Base-by-base conservation (phyloP, 345 rosid genomes). In the Litchi chinensis region DNA sequence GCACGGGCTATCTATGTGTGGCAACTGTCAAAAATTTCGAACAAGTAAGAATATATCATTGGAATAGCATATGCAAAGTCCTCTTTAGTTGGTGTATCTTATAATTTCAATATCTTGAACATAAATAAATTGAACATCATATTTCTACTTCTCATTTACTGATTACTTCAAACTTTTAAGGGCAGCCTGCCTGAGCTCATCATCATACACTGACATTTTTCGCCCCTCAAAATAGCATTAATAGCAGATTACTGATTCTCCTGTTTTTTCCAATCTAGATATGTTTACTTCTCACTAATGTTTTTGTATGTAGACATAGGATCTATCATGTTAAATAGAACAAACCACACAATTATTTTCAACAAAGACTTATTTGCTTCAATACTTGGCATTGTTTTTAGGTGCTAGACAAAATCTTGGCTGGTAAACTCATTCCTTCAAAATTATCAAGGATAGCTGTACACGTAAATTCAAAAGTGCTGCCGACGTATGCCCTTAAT, bases 1-100 rank as follows among this genome's bases (percentile, higher is more conserved):
- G 97, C 84, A 89, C 92, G 5, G 98, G 98, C 66, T 90, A 88
- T 79, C 88, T 95, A 57, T 95, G 98, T 87, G 96, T 94, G 22
- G 95, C 97, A 75, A 95, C 90, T 37, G 89, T 91, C 65, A 79
- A 89, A 50, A 94, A 89, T 82, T 96, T 96, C 13, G 95, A 94
- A 80, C 91, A 90, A 76, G 98, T 90, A 90, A 83, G 87, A 50
- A 24, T 66, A 4, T 15, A 3, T 80, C 13, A 8, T 52, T 79
- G 19, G 15, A 32, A 40, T 22, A 10, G 8, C 0, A 8, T 71
- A 73, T 18, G 15, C 24, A 44, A 26, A 73, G 39, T 9, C 7
- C 11, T 39, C 4, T 66, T 16, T 19, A 60, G 22, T 68, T 41
- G 26, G n/a, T 11, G 13, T 52, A 26, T 65, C 8, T 15, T 44